Evolutionary conservation across 139 green algal species (phyloP).

Genomic region (Bryopsis sp.): DNA sequence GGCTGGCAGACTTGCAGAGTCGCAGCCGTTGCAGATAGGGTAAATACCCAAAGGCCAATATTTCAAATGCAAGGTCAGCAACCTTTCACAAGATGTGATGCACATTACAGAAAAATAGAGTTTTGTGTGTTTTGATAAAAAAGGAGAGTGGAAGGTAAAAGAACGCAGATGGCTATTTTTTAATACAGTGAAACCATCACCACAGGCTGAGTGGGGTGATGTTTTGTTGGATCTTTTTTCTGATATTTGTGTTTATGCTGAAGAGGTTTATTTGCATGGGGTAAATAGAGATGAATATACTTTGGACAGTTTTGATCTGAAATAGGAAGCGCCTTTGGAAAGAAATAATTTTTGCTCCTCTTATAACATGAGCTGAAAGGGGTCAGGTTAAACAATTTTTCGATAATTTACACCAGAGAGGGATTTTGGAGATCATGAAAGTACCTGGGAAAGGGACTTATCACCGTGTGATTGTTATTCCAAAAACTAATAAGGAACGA

Average conservation of each 20-base stretch:
- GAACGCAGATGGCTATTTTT: too few relatives aligned
- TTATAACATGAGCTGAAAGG: not conserved
- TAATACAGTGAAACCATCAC: not conserved
- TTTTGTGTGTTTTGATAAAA: not conserved
- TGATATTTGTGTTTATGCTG: not conserved
- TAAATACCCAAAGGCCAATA: too few relatives aligned
- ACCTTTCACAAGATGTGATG: not conserved
- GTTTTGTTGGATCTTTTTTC: not conserved
- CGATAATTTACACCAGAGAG: not conserved
- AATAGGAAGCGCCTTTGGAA: not conserved
- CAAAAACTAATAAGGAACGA: not conserved
- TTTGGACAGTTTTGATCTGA: not conserved
- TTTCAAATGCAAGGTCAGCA: not conserved
- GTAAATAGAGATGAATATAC: not conserved
- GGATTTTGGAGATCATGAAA: not conserved
- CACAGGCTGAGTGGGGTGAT: not conserved
- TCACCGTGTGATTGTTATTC: not conserved
- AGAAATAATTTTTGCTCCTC: not conserved
- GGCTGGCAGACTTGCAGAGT: too few relatives aligned
- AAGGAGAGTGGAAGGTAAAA: not conserved
- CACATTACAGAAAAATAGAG: not conserved
- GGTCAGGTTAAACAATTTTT: not conserved
- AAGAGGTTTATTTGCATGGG: not conserved
- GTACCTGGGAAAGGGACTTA: not conserved
- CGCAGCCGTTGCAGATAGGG: too few relatives aligned